Percentiles rank a stretch among this genome's conserved stretches.
Conservation (phyloP, 306 rosid genomes). For the Aeschynomene evenia region DNA sequence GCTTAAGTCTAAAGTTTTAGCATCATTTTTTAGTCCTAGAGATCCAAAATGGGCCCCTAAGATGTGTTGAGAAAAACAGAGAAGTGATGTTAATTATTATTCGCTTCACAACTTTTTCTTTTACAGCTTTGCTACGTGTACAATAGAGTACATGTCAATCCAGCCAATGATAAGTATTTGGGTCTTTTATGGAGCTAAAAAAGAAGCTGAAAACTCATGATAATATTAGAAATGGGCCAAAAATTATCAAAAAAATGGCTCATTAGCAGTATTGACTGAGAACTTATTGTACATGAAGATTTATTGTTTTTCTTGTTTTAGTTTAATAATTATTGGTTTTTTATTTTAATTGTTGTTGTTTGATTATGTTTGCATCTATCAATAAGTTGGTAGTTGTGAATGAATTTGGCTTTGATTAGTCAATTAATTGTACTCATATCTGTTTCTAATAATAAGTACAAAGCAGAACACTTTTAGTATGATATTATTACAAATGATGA, state of each 20-base stretch:
- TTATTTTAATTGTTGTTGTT: too few species aligned
- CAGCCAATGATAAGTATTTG: too few species aligned
- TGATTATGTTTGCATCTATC: conserved; percentile 15
- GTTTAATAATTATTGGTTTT: too few species aligned
- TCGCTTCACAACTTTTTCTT: neutral
- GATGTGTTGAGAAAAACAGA: conserved; percentile 4
- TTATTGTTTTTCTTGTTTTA: too few species aligned
- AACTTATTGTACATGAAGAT: too few species aligned
- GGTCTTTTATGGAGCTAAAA: too few species aligned
- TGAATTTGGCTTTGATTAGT: conserved; percentile 13
- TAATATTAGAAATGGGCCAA: too few species aligned
- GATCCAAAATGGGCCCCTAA: conserved; percentile 67
- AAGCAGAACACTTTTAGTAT: neutral
- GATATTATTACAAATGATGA: neutral
- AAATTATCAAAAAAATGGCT: too few species aligned
- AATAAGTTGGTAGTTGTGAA: conserved; percentile 32
- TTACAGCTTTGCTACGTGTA: too few species aligned
- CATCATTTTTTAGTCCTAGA: conserved; percentile 70
- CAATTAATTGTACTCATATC: neutral
- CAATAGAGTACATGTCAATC: too few species aligned
- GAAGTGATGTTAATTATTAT: neutral
- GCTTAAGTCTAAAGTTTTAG: conserved; percentile 58
- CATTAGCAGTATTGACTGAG: too few species aligned
- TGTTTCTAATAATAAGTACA: neutral
- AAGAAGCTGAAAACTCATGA: too few species aligned